These are phyloP conservation scores for Lycium ferocissimum DNA, from an alignment of 257 asterid species.

Conservation along the genomic window DNA sequence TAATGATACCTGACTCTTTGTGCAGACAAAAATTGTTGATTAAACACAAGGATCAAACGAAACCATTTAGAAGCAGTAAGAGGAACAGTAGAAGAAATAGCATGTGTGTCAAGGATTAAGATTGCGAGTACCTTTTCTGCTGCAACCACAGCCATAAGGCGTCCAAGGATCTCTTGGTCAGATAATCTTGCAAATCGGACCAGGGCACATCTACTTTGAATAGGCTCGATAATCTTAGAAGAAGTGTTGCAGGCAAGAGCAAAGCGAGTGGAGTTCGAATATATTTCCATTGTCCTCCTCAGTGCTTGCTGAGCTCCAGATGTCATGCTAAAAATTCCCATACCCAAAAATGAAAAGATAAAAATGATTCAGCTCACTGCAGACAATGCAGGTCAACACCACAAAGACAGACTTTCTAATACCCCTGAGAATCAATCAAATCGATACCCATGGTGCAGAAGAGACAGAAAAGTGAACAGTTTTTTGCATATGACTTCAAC, in stretches of 20 bases:
- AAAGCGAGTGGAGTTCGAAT: slow-evolving; percentile 92
- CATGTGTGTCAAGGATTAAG: not conserved
- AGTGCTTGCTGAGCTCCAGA: slow-evolving; percentile 99
- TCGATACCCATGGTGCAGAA: not conserved
- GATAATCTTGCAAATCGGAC: slow-evolving; percentile 89
- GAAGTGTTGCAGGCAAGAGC: slow-evolving; percentile 98
- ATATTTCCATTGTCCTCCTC: slow-evolving; percentile 98
- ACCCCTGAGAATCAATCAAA: not conserved
- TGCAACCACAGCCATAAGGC: slow-evolving; percentile 87
- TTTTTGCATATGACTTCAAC: not conserved
- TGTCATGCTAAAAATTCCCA: slow-evolving; percentile 71
- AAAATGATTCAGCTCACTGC: not conserved
- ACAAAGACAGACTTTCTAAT: slow-evolving; percentile 1
- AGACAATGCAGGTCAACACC: slow-evolving; percentile 14
- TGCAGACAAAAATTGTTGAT: not conserved
- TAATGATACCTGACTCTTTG: not conserved
- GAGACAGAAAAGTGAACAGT: not conserved
- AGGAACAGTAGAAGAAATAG: not conserved
- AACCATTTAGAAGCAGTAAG: not conserved
- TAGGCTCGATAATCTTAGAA: slow-evolving; percentile 90
- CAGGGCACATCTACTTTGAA: slow-evolving; percentile 97
- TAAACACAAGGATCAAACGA: not conserved
- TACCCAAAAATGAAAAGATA: not conserved
- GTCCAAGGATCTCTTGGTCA: slow-evolving; percentile 96
- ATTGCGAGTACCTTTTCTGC: slow-evolving; percentile 75